Conservation (phyloP, 805 yeast species). For the Wickerhamomyces tratensis region DNA sequence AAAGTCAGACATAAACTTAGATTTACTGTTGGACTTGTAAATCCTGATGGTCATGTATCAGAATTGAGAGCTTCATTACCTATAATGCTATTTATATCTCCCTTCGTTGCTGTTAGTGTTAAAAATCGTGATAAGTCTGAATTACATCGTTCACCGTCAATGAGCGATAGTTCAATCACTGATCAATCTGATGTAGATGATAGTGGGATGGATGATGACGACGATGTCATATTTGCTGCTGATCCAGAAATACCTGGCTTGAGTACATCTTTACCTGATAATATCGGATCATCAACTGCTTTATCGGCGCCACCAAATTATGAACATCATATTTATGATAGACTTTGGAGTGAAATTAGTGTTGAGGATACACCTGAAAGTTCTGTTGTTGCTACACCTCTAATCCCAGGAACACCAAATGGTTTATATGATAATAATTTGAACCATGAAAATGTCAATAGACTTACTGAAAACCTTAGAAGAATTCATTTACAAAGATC, state of each 20-base stretch:
- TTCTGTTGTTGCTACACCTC: conserved; percentile 22
- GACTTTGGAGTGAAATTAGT: conserved; percentile 57
- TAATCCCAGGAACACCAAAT: conserved; percentile 13
- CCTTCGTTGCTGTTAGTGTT: conserved; percentile 68
- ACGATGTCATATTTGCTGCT: conserved; percentile 30
- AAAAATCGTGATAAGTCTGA: conserved; percentile 17
- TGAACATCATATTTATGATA: conserved; percentile 72
- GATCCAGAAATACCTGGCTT: conserved; percentile 21
- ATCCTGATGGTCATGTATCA: conserved; percentile 89
- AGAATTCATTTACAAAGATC: conserved; percentile 40
- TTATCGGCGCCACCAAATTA: conserved; percentile 80
- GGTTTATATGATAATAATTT: conserved; percentile 12
- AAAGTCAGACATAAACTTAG: conserved; percentile 86
- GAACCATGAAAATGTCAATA: conserved; percentile 19
- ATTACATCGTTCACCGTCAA: conserved; percentile 6
- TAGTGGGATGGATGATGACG: conserved; percentile 15
- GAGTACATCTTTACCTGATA: conserved; percentile 9
- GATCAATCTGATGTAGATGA: conserved; percentile 1
- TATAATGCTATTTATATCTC: conserved; percentile 63
- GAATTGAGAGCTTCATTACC: conserved; percentile 90
- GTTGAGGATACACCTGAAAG: conserved; percentile 21
- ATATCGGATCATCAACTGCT: conserved; percentile 27
- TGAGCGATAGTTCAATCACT: neutral
- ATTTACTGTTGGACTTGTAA: conserved; percentile 66
- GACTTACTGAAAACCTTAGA: conserved; percentile 42